A percentile compares a stretch with the other conserved stretches of the same genome.
Conservation (phyloP, 176 grass and related monocot species). For the Carex littledalei region DNA sequence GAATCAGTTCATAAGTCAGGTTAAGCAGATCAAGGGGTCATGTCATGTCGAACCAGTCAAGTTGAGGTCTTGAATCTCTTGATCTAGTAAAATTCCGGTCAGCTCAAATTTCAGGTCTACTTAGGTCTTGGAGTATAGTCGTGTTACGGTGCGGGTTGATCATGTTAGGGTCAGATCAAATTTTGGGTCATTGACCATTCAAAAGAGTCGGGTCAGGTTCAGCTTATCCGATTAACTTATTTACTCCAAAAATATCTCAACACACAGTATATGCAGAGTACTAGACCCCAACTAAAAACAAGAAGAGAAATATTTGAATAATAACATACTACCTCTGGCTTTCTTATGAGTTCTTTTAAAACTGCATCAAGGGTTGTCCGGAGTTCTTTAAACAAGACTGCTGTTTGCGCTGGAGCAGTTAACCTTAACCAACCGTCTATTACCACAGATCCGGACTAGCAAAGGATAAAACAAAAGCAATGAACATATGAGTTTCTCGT, state of each 20-base stretch:
- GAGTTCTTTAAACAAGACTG: slow-evolving; percentile 87
- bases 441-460: slow-evolving; percentile 61
- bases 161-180: neutral
- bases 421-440: slow-evolving; percentile 93
- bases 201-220: neutral
- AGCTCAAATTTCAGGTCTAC: neutral
- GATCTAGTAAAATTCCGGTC: neutral
- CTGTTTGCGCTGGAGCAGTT: slow-evolving; percentile 80
- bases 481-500: neutral
- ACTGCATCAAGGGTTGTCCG: slow-evolving; percentile 72
- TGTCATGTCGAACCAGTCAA: neutral
- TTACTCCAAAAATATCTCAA: neutral
- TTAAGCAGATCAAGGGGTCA: neutral
- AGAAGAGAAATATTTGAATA: neutral
- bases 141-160: neutral
- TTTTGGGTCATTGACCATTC: neutral
- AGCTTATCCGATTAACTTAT: neutral
- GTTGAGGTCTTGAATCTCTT: neutral
- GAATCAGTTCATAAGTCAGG: neutral
- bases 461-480: slow-evolving; percentile 17
- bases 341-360: slow-evolving; percentile 88
- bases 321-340: slow-evolving; percentile 54
- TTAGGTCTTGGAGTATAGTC: neutral
- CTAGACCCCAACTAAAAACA: neutral
- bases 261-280: neutral